Percentiles rank a stretch among this genome's conserved stretches.
These are phyloP conservation scores for Pachyrhizus erosus DNA, from an alignment of 306 rosid species.

Conservation along the genomic window DNA sequence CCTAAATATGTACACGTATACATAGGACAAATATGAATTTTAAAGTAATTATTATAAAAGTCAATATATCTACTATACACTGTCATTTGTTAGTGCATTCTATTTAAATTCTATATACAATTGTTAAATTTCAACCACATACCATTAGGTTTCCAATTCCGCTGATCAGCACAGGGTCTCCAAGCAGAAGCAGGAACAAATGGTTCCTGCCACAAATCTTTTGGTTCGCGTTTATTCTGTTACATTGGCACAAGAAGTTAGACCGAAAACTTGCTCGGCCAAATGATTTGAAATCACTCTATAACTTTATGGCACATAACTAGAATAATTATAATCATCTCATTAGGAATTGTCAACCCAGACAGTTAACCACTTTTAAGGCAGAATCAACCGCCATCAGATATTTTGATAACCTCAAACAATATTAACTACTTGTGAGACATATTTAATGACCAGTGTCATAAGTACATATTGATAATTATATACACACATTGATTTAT, in stretches of 20 bases:
- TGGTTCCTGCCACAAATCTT: conserved; percentile 97
- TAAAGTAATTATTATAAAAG: neutral
- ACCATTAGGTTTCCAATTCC: conserved; percentile 87
- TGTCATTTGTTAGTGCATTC: neutral
- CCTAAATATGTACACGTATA: too few species aligned
- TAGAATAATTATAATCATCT: neutral
- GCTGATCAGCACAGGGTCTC: conserved; percentile 90
- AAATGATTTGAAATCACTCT: conserved; percentile 11
- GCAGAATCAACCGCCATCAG: neutral
- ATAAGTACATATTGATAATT: neutral
- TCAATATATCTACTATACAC: neutral
- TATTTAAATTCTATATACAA: neutral
- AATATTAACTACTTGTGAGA: neutral
- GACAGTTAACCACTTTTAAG: neutral
- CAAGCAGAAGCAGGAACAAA: conserved; percentile 84
- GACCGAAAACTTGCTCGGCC: conserved; percentile 40
- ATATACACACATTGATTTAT: neutral
- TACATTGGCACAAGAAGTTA: conserved; percentile 52
- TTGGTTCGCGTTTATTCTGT: conserved; percentile 85
- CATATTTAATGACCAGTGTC: neutral
- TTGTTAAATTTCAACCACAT: conserved; percentile 19
- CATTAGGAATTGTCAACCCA: neutral
- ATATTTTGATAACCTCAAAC: neutral
- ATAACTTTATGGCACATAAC: conserved; percentile 14
- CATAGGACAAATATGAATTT: too few species aligned